Conservation (phyloP, 1,284 basidiomycete genomes). For the Leccinum griseonigrum region DNA sequence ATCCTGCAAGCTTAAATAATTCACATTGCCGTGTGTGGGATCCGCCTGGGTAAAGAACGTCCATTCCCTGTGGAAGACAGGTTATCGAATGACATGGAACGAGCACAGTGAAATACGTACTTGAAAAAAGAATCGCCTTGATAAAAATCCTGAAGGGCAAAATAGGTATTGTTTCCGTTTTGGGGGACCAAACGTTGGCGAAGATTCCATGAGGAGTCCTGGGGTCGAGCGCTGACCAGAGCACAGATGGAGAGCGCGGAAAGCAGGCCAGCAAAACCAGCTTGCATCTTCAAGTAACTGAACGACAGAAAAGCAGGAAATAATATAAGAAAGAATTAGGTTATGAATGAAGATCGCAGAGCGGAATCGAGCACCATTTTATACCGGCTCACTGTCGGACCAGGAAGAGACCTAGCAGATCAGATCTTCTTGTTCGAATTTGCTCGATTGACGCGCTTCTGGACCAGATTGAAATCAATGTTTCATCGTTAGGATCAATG, state of each 20-base stretch:
- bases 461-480: not conserved
- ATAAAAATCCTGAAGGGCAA: slow-evolving; percentile 19
- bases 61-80: slow-evolving; percentile 44
- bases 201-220: not conserved
- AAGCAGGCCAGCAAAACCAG: slow-evolving; percentile 8
- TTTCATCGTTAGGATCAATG: not conserved
- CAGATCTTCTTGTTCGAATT: not conserved
- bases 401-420: no score
- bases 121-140: slow-evolving; percentile 17
- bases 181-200: not conserved
- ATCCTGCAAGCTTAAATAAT: slow-evolving; percentile 45
- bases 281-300: slow-evolving; percentile 5
- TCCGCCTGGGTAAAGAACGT: slow-evolving; percentile 54
- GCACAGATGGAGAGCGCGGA: slow-evolving; percentile 1
- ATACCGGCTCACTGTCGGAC: not conserved
- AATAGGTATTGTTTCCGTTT: not conserved
- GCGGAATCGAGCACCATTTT: slow-evolving; percentile 1
- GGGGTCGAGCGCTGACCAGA: not conserved
- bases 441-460: not conserved
- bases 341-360: not conserved
- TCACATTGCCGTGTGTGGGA: slow-evolving; percentile 64
- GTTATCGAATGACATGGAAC: not conserved
- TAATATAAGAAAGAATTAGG: not conserved
- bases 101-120: slow-evolving; percentile 13
- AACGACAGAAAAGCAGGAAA: not conserved